Percentiles rank a stretch among this genome's conserved stretches.
Conservation (phyloP, 2,329 filamentous ascomycete species). For the Cephalotrichum gorgonifer region DNA sequence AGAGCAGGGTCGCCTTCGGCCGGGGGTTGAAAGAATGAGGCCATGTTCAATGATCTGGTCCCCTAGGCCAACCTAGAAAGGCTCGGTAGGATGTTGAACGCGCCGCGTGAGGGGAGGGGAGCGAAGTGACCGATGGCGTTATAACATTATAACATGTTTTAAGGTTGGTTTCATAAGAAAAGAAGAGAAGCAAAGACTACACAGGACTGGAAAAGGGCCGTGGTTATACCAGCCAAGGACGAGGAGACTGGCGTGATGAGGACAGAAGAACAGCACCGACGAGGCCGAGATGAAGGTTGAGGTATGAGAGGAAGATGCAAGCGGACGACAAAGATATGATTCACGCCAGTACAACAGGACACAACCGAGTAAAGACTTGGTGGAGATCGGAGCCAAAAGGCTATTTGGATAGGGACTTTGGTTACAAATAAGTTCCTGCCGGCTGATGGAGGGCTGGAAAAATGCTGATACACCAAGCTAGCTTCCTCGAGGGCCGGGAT, state of each 20-base stretch:
- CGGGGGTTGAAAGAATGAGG: constrained; percentile 21
- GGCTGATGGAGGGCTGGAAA: neutral
- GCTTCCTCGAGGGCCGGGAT: neutral
- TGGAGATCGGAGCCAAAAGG: neutral
- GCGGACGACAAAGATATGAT: neutral
- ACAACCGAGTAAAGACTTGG: neutral
- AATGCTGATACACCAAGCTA: neutral
- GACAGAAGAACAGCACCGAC: neutral
- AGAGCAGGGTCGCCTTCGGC: constrained; percentile 17
- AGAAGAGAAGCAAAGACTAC: neutral
- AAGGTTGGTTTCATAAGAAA: neutral
- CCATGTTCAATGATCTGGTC: constrained; percentile 13
- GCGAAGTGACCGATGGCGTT: neutral
- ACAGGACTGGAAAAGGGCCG: neutral
- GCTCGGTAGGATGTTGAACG: neutral
- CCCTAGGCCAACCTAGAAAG: neutral
- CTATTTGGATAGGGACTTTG: neutral
- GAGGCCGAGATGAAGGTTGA: neutral
- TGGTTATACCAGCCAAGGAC: no score
- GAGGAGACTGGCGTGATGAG: no score
- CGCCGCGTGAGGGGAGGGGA: neutral
- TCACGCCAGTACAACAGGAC: neutral
- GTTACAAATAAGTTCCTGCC: neutral
- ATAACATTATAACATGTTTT: neutral
- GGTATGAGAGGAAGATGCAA: neutral